Conservation (phyloP, 1,284 basidiomycete species). For the Tilletia horrida region DNA sequence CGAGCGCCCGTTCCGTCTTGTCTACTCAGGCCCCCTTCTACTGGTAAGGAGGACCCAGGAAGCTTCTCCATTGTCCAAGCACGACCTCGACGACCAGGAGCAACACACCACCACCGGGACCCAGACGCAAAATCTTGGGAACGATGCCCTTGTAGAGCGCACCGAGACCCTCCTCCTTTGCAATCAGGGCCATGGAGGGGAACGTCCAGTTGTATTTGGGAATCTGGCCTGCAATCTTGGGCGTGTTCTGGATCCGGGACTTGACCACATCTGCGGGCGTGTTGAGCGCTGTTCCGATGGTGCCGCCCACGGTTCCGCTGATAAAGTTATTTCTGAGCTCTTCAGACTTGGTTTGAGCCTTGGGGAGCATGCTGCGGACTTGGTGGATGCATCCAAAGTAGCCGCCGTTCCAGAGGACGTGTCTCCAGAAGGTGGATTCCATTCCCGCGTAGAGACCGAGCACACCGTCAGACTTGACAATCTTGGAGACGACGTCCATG, state of each 20-base stretch:
- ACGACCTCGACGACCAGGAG: slow-evolving; percentile 62
- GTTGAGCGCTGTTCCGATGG: slow-evolving; percentile 73
- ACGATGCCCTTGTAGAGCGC: slow-evolving; percentile 94
- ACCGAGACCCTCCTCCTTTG: slow-evolving; percentile 80
- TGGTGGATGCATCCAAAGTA: slow-evolving; percentile 71
- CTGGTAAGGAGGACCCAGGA: slow-evolving; percentile 47
- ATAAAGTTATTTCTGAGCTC: slow-evolving; percentile 87
- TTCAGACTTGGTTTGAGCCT: slow-evolving; percentile 64
- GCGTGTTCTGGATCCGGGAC: slow-evolving; percentile 81
- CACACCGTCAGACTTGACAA: slow-evolving; percentile 72
- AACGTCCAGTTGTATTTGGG: slow-evolving; percentile 83
- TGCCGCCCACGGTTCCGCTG: slow-evolving; percentile 84
- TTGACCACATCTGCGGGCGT: slow-evolving; percentile 90
- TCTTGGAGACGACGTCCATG: slow-evolving; percentile 76
- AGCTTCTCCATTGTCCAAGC: slow-evolving; percentile 34
- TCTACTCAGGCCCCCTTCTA: slow-evolving; percentile 16
- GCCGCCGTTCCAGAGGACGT: slow-evolving; percentile 64
- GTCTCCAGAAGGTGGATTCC: slow-evolving; percentile 45
- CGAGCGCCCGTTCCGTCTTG: not conserved
- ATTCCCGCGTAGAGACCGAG: slow-evolving; percentile 69
- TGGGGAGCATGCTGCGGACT: slow-evolving; percentile 74
- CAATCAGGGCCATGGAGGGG: slow-evolving; percentile 68
- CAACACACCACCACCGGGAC: slow-evolving; percentile 90
- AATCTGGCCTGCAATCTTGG: slow-evolving; percentile 56
- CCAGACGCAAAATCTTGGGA: slow-evolving; percentile 65